Evolutionary conservation across 805 yeast species (phyloP).

Genomic region (Candida sakaeoensis): DNA sequence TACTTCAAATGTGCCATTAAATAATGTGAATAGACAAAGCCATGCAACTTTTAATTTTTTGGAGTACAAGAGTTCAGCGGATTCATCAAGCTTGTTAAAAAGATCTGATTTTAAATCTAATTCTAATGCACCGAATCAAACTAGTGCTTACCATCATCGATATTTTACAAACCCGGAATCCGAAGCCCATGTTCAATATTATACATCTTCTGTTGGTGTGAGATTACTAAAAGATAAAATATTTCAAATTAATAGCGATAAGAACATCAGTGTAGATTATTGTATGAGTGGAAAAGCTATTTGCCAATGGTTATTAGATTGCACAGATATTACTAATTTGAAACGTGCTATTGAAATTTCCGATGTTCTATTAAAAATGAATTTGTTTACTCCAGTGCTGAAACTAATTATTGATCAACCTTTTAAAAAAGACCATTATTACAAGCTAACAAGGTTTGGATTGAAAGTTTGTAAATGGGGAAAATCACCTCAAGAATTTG

Average conservation of each 20-base stretch:
- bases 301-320: slow-evolving; percentile 87
- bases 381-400: slow-evolving; percentile 46
- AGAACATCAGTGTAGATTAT: slow-evolving; percentile 29
- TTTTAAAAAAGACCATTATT: slow-evolving; percentile 30
- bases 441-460: slow-evolving; percentile 43
- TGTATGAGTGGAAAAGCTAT: slow-evolving; percentile 73
- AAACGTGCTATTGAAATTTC: slow-evolving; percentile 55
- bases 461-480: slow-evolving; percentile 26
- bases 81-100: background rate
- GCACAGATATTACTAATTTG: slow-evolving; percentile 63
- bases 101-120: background rate
- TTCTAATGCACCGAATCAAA: background rate
- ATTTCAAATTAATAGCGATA: slow-evolving; percentile 21
- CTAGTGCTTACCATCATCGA: slow-evolving; percentile 68
- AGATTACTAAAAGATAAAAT: slow-evolving; percentile 48
- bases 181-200: slow-evolving; percentile 77
- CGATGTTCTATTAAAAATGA: slow-evolving; percentile 43
- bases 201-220: slow-evolving; percentile 61
- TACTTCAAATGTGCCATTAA: background rate
- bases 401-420: slow-evolving; percentile 10
- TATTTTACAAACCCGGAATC: slow-evolving; percentile 89
- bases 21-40: no score
- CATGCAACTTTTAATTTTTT: slow-evolving; percentile 4
- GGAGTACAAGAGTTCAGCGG: slow-evolving; percentile 1
- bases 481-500: background rate